phyloP scores from a whole-genome alignment of 441 rosid species.

The Pelargonium citronellum region DNA sequence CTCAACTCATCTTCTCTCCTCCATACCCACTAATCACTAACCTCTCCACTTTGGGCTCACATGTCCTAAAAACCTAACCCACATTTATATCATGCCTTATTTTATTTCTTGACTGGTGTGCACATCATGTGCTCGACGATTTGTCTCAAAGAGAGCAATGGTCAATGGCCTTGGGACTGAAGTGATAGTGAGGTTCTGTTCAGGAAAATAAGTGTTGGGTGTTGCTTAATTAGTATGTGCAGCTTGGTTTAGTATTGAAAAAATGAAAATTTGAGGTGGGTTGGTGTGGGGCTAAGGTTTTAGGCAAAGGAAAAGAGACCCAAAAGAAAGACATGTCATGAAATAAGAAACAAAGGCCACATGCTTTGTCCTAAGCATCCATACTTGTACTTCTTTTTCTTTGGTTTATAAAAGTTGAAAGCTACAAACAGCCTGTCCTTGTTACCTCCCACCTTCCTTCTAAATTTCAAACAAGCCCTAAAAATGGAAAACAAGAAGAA shows the following conservation, averaged over 20 bases:
- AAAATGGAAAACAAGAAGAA: conserved; percentile 15
- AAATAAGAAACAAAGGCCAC: conserved; percentile 48
- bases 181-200: not conserved
- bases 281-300: not conserved
- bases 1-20: conserved; percentile 4
- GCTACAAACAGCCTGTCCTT: conserved; percentile 43
- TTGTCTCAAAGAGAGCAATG: not conserved
- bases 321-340: conserved; percentile 35
- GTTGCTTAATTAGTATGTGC: not conserved
- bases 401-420: conserved; percentile 24
- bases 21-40: not conserved
- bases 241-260: not conserved
- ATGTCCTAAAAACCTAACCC: not conserved
- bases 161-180: not conserved
- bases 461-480: conserved; percentile 26
- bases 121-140: conserved; percentile 5
- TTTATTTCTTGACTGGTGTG: not conserved
- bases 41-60: not conserved
- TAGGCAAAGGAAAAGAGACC: conserved; percentile 13
- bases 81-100: not conserved
- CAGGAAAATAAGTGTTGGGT: not conserved
- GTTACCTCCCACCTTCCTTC: conserved; percentile 16
- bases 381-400: conserved; percentile 25
- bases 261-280: not conserved
- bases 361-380: conserved; percentile 36